Evolutionary conservation across 2,329 filamentous ascomycete genomes (phyloP), one percentile per base, ranked within the genome.

Genomic region (Pseudogymnoascus sp.): DNA sequence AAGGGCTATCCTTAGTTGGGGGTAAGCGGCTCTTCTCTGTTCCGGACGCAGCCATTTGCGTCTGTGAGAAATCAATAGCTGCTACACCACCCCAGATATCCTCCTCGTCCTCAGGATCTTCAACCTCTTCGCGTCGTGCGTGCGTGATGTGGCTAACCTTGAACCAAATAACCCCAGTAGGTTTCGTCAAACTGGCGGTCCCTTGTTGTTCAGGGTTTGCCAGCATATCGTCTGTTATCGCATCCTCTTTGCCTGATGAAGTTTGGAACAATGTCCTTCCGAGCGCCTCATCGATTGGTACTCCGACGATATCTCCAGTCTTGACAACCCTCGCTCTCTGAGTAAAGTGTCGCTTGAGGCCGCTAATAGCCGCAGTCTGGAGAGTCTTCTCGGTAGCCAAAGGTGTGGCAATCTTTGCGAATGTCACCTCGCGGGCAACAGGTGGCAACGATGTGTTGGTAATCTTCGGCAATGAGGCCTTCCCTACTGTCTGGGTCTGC

Each of bases 11-110:
- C 63, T 85, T 82, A 0, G 85, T 85, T 5, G 88, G 84, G 0
- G 92, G 92, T 5, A 96, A 79, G 58, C 86, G 86, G 68, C 88
- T 86, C 48, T 89, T 88, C 68, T 91, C 89, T 64, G 88, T 95
- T 3, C 94, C 94, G 34, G 92, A 91, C 69, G 95, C 91, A 61
- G 92, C 89, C 79, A 97, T 92, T 62, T 90, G 88, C 3, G 95
- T 95, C 61, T 85, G 88, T 5, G 86, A 82, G 45, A 89, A 89
- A 71, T 97, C 92, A 56, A 99, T 90, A 52, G 87, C 87, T 2
- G 88, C 90, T 37, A 92, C 85, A 1, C 89, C 88, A 35, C 90
- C 90, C 94, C 94, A 99, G 7, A 85, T 76, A 58, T 89, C 85
- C 56, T 89, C 85, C 56, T 85, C 82, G 3, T 81, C 80, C 1